Conservation (phyloP, 1,139 yeast species). For the Debaryomyces fabryi region DNA sequence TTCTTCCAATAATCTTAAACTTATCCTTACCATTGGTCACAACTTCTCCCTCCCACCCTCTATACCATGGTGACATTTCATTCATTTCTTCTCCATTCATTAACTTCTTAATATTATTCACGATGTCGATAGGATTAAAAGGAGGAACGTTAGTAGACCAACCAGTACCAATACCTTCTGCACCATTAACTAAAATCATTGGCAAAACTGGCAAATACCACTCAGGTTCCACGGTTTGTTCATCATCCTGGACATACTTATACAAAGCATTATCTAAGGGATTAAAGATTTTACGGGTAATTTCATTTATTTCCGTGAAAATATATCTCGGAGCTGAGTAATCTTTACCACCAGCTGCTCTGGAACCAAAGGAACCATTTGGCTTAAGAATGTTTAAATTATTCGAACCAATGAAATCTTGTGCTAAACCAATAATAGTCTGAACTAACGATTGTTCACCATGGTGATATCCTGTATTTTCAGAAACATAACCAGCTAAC, state of each 20-base stretch:
- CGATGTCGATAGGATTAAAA: conserved; percentile 84
- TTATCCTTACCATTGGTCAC: conserved; percentile 66
- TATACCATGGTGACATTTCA: conserved; percentile 91
- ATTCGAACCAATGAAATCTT: conserved; percentile 91
- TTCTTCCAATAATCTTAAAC: conserved; percentile 74
- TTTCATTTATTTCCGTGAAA: conserved; percentile 77
- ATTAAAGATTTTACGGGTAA: conserved; percentile 77
- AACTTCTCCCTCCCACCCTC: conserved; percentile 91
- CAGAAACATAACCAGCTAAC: conserved; percentile 87
- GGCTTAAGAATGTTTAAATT: conserved; percentile 85
- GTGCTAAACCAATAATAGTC: conserved; percentile 93
- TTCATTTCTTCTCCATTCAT: conserved; percentile 73
- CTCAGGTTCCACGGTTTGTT: conserved; percentile 91
- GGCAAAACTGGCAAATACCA: conserved; percentile 95
- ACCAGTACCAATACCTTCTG: conserved; percentile 99
- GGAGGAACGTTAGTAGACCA: conserved; percentile 96
- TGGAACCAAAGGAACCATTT: conserved; percentile 95
- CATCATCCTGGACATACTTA: conserved; percentile 88
- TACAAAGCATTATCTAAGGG: conserved; percentile 80
- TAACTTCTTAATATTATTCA: conserved; percentile 67
- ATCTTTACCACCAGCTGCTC: conserved; percentile 98
- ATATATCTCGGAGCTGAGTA: conserved; percentile 98
- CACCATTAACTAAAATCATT: conserved; percentile 89
- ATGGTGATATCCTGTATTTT: conserved; percentile 92
- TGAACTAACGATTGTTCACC: conserved; percentile 89